Base-by-base conservation (phyloP, 2,329 filamentous ascomycete species). In the Cladophialophora immunda region DNA sequence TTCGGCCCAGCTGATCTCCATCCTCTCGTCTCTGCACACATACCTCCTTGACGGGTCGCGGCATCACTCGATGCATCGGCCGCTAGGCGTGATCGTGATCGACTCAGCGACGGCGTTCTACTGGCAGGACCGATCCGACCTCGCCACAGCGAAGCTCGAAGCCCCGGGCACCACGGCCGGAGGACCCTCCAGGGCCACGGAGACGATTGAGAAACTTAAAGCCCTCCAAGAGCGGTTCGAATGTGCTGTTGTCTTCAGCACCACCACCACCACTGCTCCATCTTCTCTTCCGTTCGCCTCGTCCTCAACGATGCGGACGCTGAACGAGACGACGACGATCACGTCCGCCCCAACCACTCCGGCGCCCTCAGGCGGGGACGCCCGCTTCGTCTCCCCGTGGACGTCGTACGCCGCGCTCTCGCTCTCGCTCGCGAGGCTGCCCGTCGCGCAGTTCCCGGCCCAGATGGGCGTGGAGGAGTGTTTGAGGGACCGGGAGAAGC, bases 41-140 rank as follows among this genome's bases (percentile, higher is more conserved):
- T 87, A 88, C 73, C 81, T 90, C 7, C 80, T 87, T 67, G 68
- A 79, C 65, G 65, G 58, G 1, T 56, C 62, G 17, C 70, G 77
- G 38, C 57, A 75, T 11, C 55, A 73, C 7, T 88, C 85, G 4
- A 75, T 77, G 34, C 73, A 80, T 30, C 80, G 84, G 1, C 74
- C 76, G 0, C 71, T 90, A 0, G 80, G 82, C 52, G 78, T 84
- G 34, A 76, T 90, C 15, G 74, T 87, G 27, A 72, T 90, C 6
- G 85, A 88, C 73, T 84, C 84, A 62, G 80, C 83, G 4, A 84
- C 82, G 29, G 78, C 84, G 0, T 89, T 89, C 74, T 80, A 83
- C 76, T 87, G 84, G 83, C 81, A 83, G 70, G 80, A 85, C 60
- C 79, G 81, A 38, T 72, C 81, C 27, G 77, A 78, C 41, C 78